Base-by-base conservation (phyloP, 148 eudicot species). In the Rhododendron mucronatum region DNA sequence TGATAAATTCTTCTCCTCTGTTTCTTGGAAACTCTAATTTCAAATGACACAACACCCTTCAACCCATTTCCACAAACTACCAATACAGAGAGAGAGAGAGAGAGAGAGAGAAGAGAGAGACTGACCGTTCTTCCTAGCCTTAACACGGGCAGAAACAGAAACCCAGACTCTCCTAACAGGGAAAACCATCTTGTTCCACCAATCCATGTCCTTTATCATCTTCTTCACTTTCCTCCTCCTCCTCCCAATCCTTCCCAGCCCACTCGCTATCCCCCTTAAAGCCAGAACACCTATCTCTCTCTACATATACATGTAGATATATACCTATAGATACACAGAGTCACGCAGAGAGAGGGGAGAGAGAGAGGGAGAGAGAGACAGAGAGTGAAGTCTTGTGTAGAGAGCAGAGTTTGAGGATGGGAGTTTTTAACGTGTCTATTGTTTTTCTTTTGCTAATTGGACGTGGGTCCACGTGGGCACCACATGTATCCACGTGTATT, bases 171-270 rank as follows among this genome's bases (percentile, higher is more conserved):
- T 76, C 61, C 89, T 69, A 39, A 88, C 88, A 45, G 91, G 91
- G 51, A 88, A 86, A 3, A 90, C 89, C 87, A 89, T 86, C 81
- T 90, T 90, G 57, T 88, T 81, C 86, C 83, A 86, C 87, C 88
- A 84, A n/a, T 85, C 89, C 92, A 88, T 90, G 74, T 84, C 91
- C 69, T 83, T 87, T 0, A 78, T 71, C 76, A 26, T 82, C 84
- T 74, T 85, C 85, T 74, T 85, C 83, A 84, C 86, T 82, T 73
- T 85, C 89, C 86, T 85, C 84, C 89, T 83, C 88, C 89, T 83
- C 74, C 74, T 67, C 74, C 85, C 50, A 53, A 14, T 78, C 78
- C 87, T 81, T 51, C 83, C 87, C 51, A 83, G 78, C 78, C 91
- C 87, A 80, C 84, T 83, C 83, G 45, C 79, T 74, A 73, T 73